Evolutionary conservation across 2,329 filamentous ascomycete species (phyloP), one percentile per base, ranked within the genome.

Genomic region (Xylariaceae sp.): DNA sequence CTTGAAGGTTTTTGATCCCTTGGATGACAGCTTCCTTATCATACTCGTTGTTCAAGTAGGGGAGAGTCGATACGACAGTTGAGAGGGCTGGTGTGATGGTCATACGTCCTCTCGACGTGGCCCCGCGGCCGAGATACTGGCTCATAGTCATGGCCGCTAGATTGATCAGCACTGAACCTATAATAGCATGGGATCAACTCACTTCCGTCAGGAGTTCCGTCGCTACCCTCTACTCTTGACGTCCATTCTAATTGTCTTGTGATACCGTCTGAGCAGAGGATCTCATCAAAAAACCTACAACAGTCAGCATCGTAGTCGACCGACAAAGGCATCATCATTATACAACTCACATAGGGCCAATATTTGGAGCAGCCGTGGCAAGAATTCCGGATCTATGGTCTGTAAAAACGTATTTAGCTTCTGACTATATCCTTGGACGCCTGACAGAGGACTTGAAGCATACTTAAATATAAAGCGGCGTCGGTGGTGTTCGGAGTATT

Each of bases 201-300:
- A 67, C 64, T 54, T 32, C 54, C 59, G 33, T 62, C 58, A 2
- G 42, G 47, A 17, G 55, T 54, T 42, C 69, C 73, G 37, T 73
- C 69, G 32, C 75, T 74, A 22, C 73, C 76, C 52, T 85, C 81
- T 21, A 84, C 80, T 52, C 82, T 75, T 35, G 80, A 75, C 8
- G 82, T 85, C 72, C 79, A 86, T 59, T 86, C 82, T 16, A 85
- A 67, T 55, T 83, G 78, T 37, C 82, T 74, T 7, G 76, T 73
- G 44, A 82, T 75, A 21, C 80, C 80, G 54, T 87, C 82, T 2
- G 65, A 64, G 21, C 74, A 74, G 23, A 62, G 67, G 57, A 83
- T 74, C 49, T 80, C 74, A 50, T 83, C 79, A 72, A 75, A 83
- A 61, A 75, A 66, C 50, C 62, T 64, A 21, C 5, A 39, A n/a